Conservation (phyloP, 2,329 filamentous ascomycete genomes). For the Penicillium sp. region DNA sequence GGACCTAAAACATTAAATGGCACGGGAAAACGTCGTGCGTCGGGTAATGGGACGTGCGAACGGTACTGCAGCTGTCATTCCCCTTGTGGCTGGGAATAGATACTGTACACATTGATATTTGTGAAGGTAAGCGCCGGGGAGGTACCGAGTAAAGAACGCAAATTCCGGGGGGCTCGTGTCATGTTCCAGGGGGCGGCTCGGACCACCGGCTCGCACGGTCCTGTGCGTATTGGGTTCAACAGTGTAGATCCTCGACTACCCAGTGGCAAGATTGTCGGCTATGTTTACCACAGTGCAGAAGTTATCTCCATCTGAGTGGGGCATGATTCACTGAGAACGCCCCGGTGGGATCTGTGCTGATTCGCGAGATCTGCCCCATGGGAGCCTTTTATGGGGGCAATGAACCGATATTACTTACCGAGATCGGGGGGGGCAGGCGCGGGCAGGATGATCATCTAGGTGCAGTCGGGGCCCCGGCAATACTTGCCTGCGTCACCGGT, state of each 20-base stretch:
- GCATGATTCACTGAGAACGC: not conserved
- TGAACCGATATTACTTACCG: not conserved
- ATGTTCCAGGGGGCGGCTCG: not conserved
- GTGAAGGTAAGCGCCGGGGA: not conserved
- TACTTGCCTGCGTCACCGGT: conserved; percentile 4
- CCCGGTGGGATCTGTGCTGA: not conserved
- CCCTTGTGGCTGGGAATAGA: not conserved
- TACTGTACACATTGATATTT: not conserved
- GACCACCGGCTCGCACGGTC: not conserved
- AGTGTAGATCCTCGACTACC: not conserved
- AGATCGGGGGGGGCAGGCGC: not conserved
- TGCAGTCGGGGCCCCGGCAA: conserved; percentile 1
- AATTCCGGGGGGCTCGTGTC: not conserved
- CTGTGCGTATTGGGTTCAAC: not conserved
- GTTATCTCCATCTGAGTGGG: not conserved
- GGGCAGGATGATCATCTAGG: not conserved
- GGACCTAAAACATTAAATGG: not conserved
- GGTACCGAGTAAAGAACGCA: not conserved
- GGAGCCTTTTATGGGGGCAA: not conserved
- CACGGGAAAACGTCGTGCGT: not conserved
- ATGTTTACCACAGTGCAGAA: not conserved
- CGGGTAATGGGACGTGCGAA: not conserved
- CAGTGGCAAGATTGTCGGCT: not conserved
- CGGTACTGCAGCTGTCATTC: not conserved
- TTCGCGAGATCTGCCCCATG: not conserved